A percentile compares a stretch with the other conserved stretches of the same genome.
Conservation (phyloP, 345 rosid species). For the Pistacia integerrima region DNA sequence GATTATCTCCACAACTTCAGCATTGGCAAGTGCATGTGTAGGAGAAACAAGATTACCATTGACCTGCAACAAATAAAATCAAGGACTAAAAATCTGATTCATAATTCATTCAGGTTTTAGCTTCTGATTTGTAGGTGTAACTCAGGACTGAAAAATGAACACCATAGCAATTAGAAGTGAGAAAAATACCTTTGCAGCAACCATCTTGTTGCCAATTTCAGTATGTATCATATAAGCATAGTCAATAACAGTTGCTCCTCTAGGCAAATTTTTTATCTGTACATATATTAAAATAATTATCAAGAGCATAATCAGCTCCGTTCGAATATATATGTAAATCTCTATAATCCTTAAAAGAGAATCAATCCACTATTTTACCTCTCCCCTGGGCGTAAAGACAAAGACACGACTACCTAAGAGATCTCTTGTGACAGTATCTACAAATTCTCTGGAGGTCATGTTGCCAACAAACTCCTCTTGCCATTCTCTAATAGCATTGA, state of each 20-base stretch:
- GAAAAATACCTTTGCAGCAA: constrained; percentile 84
- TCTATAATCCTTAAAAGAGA: constrained; percentile 9
- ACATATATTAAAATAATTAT: constrained; percentile 21
- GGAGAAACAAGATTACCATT: constrained; percentile 96
- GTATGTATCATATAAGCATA: constrained; percentile 98
- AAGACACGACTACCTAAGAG: constrained; percentile 93
- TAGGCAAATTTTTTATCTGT: constrained; percentile 92
- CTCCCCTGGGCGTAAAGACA: constrained; percentile 90
- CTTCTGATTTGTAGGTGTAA: constrained; percentile 6
- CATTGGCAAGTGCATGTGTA: constrained; percentile 78
- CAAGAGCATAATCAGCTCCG: constrained; percentile 18
- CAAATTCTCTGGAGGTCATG: constrained; percentile 99
- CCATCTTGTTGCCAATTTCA: constrained; percentile 97
- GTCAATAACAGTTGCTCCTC: constrained; percentile 94
- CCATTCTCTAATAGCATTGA: constrained; percentile 99
- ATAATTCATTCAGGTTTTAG: neutral
- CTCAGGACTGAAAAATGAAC: neutral
- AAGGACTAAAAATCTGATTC: neutral
- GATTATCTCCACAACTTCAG: constrained; percentile 97
- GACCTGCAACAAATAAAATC: constrained; percentile 61
- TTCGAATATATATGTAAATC: neutral
- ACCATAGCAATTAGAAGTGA: neutral
- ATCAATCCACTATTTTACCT: constrained; percentile 41
- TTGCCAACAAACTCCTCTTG: constrained; percentile 99
- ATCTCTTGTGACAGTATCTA: constrained; percentile 89